A percentile compares a stretch with the other conserved stretches of the same genome.
phyloP scores from a whole-genome alignment of 345 rosid species.

The Gossypioides kirkii region DNA sequence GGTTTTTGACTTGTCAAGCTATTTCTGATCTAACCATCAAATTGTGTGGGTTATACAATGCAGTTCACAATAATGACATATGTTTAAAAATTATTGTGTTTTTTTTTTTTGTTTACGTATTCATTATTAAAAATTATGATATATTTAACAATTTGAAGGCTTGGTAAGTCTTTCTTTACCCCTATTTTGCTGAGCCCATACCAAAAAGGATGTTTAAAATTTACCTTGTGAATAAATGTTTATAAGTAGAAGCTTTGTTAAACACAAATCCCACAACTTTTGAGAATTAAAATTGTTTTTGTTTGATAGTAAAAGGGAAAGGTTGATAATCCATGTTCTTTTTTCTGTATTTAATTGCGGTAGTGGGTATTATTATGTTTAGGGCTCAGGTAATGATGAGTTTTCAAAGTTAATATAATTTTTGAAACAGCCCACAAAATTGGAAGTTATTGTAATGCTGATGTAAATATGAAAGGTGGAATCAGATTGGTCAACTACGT shows the following conservation, averaged over 20 bases:
- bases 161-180: no score
- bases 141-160: neutral
- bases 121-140: neutral
- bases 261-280: no score
- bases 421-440: neutral
- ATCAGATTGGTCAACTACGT: constrained; percentile 3
- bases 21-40: no score
- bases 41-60: no score
- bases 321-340: no score
- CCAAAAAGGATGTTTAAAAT: no score
- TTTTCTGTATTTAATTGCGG: no score
- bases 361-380: neutral
- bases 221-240: no score
- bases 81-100: neutral
- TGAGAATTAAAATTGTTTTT: neutral
- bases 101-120: neutral
- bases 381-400: neutral
- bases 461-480: neutral
- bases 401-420: neutral
- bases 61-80: neutral
- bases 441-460: neutral
- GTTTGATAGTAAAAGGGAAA: neutral
- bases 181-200: no score
- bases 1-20: constrained; percentile 9
- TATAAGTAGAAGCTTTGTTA: no score